Base-by-base conservation (phyloP, 2,329 filamentous ascomycete genomes). In the Knufia petricola region DNA sequence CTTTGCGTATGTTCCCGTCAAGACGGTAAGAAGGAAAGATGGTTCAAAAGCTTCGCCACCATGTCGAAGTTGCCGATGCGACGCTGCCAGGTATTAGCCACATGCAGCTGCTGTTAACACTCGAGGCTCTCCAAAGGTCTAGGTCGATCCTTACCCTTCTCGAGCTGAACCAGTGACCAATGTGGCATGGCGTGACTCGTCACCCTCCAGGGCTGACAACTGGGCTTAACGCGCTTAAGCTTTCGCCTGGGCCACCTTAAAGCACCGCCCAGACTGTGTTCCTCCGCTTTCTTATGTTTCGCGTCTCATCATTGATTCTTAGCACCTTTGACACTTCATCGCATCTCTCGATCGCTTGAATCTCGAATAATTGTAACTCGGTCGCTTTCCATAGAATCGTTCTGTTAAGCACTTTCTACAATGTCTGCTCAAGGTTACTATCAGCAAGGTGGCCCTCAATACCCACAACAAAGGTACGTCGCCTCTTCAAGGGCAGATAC, bases 401-500 rank as follows among this genome's bases (percentile, higher is more conserved):
- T 30, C 7, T 7, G 7, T 30, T 13, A 36, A 36, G 6, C 32
- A 36, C 7, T n/a, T 36, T 26, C n/a, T 21, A 39, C 9, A 26
- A 58, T 58, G 56, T 55, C 55, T 26, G 56, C 52, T 32, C 55
- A 59, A 54, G 51, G 49, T 36, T 59, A 59, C 42, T 57, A 59
- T 34, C 47, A 52, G 23, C 36, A 57, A 34, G 49, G 50, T 37
- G 51, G 52, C 20, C 55, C 54, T 46, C 57, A 59, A 49, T 55
- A 58, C 41, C 57, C 57, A 39, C 54, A 52, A 17, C 52, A 56
- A 50, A 48, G 39, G 55, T 59, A 46, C 50, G 54, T 45, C 36
- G 17, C 39, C 12, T 26, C 23, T 45, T 40, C 26, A 13, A 19
- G 7, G 4, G 4, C 32, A 31, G 12, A 23, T 20, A 8, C 10